Evolutionary conservation across 2,329 filamentous ascomycete genomes (phyloP), one percentile per base, ranked within the genome.

Genomic region (Plectosphaerella cucumerina): DNA sequence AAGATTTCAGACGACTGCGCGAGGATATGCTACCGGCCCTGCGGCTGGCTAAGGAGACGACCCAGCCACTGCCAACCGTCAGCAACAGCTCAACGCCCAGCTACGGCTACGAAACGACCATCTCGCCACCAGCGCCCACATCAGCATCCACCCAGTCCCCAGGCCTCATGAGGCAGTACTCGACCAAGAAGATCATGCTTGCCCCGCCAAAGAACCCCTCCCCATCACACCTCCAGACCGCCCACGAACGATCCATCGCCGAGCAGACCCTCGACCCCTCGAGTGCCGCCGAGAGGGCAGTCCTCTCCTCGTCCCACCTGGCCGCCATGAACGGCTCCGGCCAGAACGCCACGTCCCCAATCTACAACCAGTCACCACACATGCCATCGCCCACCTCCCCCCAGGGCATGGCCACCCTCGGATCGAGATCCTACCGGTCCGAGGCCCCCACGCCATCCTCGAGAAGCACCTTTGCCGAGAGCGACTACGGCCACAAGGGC

Each of bases 1-100:
- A 97, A 39, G 92, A 97, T 65, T 96, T 96, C 66, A 82, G 88
- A 59, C 86, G 90, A 58, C 72, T 99, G 56, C 82, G 94, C 51
- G 93, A 97, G 68, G 94, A 99, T 64, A 84, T 97, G 63, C 77
- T 97, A 31, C 93, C 94, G 4, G 86, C 96, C 18, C 83, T 97
- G 62, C 89, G 92, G 56, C 84, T 96, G 63, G 88, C 86, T 61
- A 97, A 97, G 72, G 92, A 97, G 65, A 87, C 87, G 60, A 89
- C 91, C 57, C 90, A 96, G 64, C 93, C 93, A 34, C 76, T 97
- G 20, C 56, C 41, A 58, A 56, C 53, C 34, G 50, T 55, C 10
- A 51, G 49, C 52, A 70, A 59, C 56, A 68, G 64, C 48, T 62
- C 64, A 49, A 73, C 60, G 53, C 72, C 72, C 53, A 62, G 60